A percentile compares a stretch with the other conserved stretches of the same genome.
Evolutionary conservation across 148 eudicot genomes (phyloP).

Genomic region (Fagopyrum tataricum): DNA sequence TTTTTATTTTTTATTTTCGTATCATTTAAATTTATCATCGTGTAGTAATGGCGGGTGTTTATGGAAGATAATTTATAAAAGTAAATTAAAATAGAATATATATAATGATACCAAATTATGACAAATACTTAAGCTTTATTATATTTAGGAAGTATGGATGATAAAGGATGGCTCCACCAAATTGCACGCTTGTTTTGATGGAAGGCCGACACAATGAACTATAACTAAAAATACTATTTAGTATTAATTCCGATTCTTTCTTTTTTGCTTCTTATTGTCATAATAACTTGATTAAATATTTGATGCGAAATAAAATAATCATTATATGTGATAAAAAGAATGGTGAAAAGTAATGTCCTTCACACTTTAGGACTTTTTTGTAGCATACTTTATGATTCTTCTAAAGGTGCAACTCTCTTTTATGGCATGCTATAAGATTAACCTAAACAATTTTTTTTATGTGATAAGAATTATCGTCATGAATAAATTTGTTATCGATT

Average conservation of each 20-base stretch:
- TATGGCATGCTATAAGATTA: conserved; percentile 9
- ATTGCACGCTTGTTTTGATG: conserved; percentile 8
- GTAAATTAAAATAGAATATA: not conserved
- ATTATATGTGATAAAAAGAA: not conserved
- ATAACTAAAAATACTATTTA: not conserved
- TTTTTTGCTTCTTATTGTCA: not conserved
- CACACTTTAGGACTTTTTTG: conserved; percentile 6
- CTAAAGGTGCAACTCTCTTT: conserved; percentile 9
- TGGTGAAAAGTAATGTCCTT: not conserved
- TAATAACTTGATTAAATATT: not conserved
- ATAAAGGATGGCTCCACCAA: not conserved
- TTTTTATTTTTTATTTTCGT: too few relatives aligned
- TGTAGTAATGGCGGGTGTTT: too few relatives aligned
- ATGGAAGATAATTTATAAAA: not conserved
- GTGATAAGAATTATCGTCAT: too few relatives aligned
- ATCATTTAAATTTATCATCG: too few relatives aligned
- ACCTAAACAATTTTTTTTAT: not conserved
- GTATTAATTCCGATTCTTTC: not conserved
- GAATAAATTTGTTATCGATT: too few relatives aligned
- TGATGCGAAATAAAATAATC: too few relatives aligned
- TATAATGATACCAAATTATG: not conserved
- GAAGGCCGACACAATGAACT: conserved; percentile 12
- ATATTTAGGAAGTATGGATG: not conserved
- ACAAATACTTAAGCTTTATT: not conserved
- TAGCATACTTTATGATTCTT: not conserved